These are phyloP conservation scores for Capillidium rhysosporum DNA, from an alignment of 371 early-diverging fungal species.

Conservation along the genomic window DNA sequence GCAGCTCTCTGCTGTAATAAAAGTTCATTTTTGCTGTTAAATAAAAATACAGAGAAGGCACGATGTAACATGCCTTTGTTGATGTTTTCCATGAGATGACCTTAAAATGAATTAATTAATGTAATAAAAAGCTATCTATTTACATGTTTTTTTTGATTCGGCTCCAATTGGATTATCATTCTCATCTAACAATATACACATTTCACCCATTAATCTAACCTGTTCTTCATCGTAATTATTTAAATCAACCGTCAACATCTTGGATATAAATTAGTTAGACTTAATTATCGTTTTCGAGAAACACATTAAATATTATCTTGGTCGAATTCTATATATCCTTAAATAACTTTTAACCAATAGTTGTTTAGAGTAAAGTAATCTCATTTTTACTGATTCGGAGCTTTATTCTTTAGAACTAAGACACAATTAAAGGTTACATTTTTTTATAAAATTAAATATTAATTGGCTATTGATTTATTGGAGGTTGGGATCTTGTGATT, in stretches of 20 bases:
- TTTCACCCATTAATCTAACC: slow-evolving; percentile 86
- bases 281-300: no score
- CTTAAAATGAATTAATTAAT: slow-evolving; percentile 15
- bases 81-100: slow-evolving; percentile 85
- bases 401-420: no score
- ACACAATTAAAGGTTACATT: no score
- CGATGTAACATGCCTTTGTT: slow-evolving; percentile 74
- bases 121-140: slow-evolving; percentile 11
- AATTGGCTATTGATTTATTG: no score
- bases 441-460: no score
- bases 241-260: slow-evolving; percentile 30
- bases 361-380: no score
- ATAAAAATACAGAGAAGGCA: slow-evolving; percentile 91
- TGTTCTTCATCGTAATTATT: slow-evolving; percentile 61
- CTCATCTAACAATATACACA: slow-evolving; percentile 84
- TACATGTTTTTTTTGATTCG: slow-evolving; percentile 81
- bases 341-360: no score
- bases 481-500: no score
- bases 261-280: neutral
- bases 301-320: no score
- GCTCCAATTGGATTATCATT: slow-evolving; percentile 68
- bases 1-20: slow-evolving; percentile 83
- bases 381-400: no score
- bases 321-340: no score
- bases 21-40: slow-evolving; percentile 51